Evolutionary conservation across 1,284 basidiomycete species (phyloP).

Genomic region (Ustilago cynodontis): DNA sequence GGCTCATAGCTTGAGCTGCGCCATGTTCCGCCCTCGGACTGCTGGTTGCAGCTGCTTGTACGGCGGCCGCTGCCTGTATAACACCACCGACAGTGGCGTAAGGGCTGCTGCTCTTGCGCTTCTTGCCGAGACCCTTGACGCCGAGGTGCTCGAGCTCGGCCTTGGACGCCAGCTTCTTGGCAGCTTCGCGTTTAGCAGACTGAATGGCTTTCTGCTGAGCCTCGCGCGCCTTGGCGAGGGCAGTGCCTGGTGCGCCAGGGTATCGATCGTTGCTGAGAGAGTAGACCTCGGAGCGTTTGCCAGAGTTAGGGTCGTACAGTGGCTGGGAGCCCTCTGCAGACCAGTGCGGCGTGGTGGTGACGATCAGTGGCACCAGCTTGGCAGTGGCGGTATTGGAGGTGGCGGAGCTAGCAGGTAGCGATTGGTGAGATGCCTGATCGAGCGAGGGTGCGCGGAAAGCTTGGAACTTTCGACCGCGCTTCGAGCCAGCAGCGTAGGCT

Average conservation of each 20-base stretch:
- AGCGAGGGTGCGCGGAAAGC: constrained; percentile 39
- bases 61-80: not conserved
- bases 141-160: constrained; percentile 64
- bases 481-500: constrained; percentile 17
- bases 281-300: constrained; percentile 54
- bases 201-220: constrained; percentile 47
- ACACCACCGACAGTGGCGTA: constrained; percentile 43
- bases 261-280: constrained; percentile 66
- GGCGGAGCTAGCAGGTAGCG: not conserved
- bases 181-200: constrained; percentile 52
- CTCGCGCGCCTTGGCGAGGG: constrained; percentile 58
- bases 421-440: constrained; percentile 4
- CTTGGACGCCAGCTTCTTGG: constrained; percentile 53
- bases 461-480: constrained; percentile 51
- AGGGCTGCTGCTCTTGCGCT: constrained; percentile 64
- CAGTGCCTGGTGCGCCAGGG: constrained; percentile 63
- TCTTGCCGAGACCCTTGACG: constrained; percentile 60
- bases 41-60: constrained; percentile 18
- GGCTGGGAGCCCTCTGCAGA: constrained; percentile 48
- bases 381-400: constrained; percentile 6
- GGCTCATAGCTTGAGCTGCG: constrained; percentile 37
- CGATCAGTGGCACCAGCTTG: constrained; percentile 37
- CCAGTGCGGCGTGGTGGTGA: constrained; percentile 49
- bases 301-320: constrained; percentile 45
- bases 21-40: constrained; percentile 14